phyloP scores from a whole-genome alignment of 208 protist species.

The Leptomonas pyrrhocoris region DNA sequence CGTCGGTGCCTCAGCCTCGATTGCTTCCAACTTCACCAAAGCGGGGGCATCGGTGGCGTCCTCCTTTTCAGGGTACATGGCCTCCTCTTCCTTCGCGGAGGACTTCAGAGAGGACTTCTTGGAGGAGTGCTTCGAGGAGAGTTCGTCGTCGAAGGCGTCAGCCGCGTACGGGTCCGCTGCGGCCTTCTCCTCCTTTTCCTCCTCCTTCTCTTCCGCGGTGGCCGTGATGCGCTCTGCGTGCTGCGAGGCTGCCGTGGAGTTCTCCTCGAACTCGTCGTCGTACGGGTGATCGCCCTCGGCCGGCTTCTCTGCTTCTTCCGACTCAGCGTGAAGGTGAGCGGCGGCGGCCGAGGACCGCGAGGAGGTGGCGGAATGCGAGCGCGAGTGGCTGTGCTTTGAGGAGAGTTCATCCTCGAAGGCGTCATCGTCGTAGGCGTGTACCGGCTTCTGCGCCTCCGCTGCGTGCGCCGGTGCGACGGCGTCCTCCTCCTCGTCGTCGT shows the following conservation, averaged over 20 bases:
- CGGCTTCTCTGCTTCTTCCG: neutral
- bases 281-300: neutral
- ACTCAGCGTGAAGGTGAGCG: neutral
- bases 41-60: neutral
- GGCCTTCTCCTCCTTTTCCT: neutral
- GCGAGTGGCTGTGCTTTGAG: neutral
- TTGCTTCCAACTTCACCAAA: neutral
- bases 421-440: conserved; percentile 11
- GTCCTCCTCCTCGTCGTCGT: neutral
- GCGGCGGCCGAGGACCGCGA: neutral
- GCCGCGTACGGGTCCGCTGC: conserved; percentile 22
- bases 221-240: too few species aligned
- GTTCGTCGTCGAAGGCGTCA: conserved; percentile 38
- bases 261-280: neutral
- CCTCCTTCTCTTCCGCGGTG: neutral
- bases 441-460: neutral
- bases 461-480: neutral
- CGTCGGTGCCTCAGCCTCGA: conserved; percentile 2
- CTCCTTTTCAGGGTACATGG: neutral
- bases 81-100: neutral
- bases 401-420: conserved; percentile 16
- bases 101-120: neutral
- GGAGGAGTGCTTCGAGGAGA: conserved; percentile 14
- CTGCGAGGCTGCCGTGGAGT: neutral
- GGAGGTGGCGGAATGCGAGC: neutral